Evolutionary conservation across 495 filamentous ascomycete genomes (phyloP).

Genomic region (Penicillium desertorum): DNA sequence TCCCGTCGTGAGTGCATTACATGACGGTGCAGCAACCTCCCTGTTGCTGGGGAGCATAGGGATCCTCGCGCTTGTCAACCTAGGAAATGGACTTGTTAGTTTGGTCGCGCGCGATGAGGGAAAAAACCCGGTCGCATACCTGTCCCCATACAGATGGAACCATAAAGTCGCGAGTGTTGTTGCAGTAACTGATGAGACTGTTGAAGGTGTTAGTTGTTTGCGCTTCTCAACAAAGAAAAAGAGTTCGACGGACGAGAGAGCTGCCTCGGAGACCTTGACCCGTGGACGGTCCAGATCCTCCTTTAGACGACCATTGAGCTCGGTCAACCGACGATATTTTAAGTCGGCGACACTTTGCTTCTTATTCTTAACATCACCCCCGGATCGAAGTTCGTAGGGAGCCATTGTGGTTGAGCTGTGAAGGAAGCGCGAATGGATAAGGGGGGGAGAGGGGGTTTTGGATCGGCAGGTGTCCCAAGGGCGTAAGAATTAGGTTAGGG

Average conservation of each 20-base stretch:
- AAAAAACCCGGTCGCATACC: slow-evolving; percentile 52
- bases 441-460: slow-evolving; percentile 11
- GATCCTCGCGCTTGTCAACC: slow-evolving; percentile 90
- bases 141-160: slow-evolving; percentile 94
- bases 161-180: slow-evolving; percentile 97
- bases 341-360: slow-evolving; percentile 99
- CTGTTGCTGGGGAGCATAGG: slow-evolving; percentile 89
- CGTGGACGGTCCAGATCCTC: slow-evolving; percentile 94
- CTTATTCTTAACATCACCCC: slow-evolving; percentile 81
- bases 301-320: slow-evolving; percentile 89
- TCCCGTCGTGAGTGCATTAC: slow-evolving; percentile 56
- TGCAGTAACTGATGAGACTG: slow-evolving; percentile 95
- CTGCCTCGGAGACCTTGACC: slow-evolving; percentile 91
- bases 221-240: neutral
- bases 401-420: slow-evolving; percentile 40
- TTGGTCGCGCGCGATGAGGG: slow-evolving; percentile 14
- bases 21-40: slow-evolving; percentile 92
- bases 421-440: slow-evolving; percentile 13
- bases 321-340: slow-evolving; percentile 91
- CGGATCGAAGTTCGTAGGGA: slow-evolving; percentile 57
- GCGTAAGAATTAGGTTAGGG: slow-evolving; percentile 17
- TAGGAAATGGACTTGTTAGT: slow-evolving; percentile 32
- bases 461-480: slow-evolving; percentile 13
- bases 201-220: slow-evolving; percentile 8
- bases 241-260: slow-evolving; percentile 71